Evolutionary conservation across 1,139 yeast genomes (phyloP), one percentile per base, ranked within the genome.

Genomic region (Hansenula anomala): DNA sequence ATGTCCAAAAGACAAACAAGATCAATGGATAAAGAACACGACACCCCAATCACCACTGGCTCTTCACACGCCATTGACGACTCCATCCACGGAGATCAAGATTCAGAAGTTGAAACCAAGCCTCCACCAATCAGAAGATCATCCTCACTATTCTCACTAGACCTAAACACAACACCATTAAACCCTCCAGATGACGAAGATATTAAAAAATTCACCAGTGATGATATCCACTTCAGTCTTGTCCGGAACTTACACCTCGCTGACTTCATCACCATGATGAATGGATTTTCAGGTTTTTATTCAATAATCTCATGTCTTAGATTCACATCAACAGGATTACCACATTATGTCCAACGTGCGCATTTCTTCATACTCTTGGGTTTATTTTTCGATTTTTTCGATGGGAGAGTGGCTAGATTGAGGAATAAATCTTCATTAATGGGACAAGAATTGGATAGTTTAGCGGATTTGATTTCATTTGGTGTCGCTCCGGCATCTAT

Each of bases 361-460:
- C 92, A 89, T 65, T 80, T 84, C 49, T 86, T 90, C 62, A 87
- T 88, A 34, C 74, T 87, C 16, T 69, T 90, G 52, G 98, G 98
- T 7, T 76, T 90, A 55, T 88, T 92, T 58, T 90, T 90, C 60
- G 98, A 92, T 63, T 89, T 92, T 60, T 84, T 92, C 60, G 98
- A 92, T 60, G 98, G 98, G 23, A 79, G 96, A 55, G 98, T 92
- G 9, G 98, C 98, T 6, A 75, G 98, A 54, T 75, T 92, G 67
- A 78, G 97, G 65, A 84, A 89, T 62, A 88, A 92, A 66, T 78
- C 96, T 3, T 83, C 95, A 19, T 71, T 92, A 42, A 87, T 94
- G 88, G 98, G 98, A 43, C 97, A 92, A 63, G 98, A 92, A 64
- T 77, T 92, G 53, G 98, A 92, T 60, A 88, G 97, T 2, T 73